phyloP scores from a whole-genome alignment of 2,329 filamentous ascomycete genomes.

The Aureobasidium lini region DNA sequence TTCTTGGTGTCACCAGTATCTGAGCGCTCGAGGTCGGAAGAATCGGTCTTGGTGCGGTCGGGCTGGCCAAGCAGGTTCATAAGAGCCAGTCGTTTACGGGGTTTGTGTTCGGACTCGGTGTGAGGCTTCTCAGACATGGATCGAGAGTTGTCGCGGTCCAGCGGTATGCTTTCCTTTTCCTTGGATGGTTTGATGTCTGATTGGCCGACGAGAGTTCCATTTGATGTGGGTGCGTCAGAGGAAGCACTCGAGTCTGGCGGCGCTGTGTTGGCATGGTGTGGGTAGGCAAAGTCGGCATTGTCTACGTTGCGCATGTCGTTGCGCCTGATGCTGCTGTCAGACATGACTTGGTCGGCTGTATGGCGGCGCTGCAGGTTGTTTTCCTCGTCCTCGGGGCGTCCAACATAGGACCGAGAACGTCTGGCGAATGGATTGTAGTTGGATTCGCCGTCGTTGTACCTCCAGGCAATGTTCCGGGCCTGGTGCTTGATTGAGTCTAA shows the following conservation, averaged over 20 bases:
- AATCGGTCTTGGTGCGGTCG: background rate
- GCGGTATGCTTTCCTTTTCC: background rate
- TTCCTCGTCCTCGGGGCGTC: conserved; percentile 11
- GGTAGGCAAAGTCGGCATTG: conserved; percentile 13
- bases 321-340: conserved; percentile 4
- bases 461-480: conserved; percentile 17
- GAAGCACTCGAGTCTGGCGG: conserved; percentile 2
- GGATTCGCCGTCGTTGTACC: conserved; percentile 14
- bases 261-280: conserved; percentile 15
- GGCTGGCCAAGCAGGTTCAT: background rate
- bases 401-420: conserved; percentile 3
- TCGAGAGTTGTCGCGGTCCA: conserved; percentile 3
- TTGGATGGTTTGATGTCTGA: background rate
- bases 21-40: conserved; percentile 17
- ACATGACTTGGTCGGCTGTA: conserved; percentile 14
- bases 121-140: background rate
- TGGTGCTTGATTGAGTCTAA: conserved; percentile 17
- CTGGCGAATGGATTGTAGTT: conserved; percentile 18
- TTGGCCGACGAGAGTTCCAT: background rate
- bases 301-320: conserved; percentile 3
- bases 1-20: conserved; percentile 21
- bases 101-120: background rate
- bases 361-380: conserved; percentile 7
- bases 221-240: conserved; percentile 2
- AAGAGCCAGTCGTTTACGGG: background rate